Evolutionary conservation across 2,329 filamentous ascomycete genomes (phyloP).

Genomic region (Aspergillus alliaceus): DNA sequence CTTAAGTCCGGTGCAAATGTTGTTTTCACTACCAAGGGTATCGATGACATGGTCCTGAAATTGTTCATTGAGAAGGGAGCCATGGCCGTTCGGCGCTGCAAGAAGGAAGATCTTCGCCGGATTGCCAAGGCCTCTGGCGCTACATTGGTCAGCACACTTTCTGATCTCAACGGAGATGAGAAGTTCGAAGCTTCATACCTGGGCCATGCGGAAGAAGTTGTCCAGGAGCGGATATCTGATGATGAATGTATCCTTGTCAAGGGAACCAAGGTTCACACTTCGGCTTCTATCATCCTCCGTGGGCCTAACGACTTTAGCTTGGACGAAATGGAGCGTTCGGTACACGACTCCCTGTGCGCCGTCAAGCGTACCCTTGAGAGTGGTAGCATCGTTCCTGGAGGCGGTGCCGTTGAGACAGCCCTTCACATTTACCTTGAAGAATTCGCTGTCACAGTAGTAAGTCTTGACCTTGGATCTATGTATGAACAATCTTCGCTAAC

Average conservation of each 20-base stretch:
- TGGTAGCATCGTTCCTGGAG: slow-evolving; percentile 93
- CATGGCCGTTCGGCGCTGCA: slow-evolving; percentile 94
- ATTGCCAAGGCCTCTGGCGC: slow-evolving; percentile 96
- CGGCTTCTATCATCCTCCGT: slow-evolving; percentile 92
- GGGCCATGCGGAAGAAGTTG: slow-evolving; percentile 89
- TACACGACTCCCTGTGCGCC: slow-evolving; percentile 94
- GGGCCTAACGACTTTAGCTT: slow-evolving; percentile 95
- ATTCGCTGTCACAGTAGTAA: slow-evolving; percentile 90
- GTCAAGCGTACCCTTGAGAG: slow-evolving; percentile 97
- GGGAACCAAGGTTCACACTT: slow-evolving; percentile 90
- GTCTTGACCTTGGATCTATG: slow-evolving; percentile 26
- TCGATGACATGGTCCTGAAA: slow-evolving; percentile 94
- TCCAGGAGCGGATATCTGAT: slow-evolving; percentile 98
- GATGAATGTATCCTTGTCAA: slow-evolving; percentile 97
- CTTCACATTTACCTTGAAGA: slow-evolving; percentile 99
- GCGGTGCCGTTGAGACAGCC: slow-evolving; percentile 96
- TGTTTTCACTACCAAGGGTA: slow-evolving; percentile 94
- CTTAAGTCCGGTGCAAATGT: slow-evolving; percentile 97
- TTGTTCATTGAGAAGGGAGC: slow-evolving; percentile 90
- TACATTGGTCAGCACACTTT: slow-evolving; percentile 87
- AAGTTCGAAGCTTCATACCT: slow-evolving; percentile 89
- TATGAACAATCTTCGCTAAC: slow-evolving; percentile 1
- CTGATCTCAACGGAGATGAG: slow-evolving; percentile 96
- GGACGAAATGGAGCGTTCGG: slow-evolving; percentile 98
- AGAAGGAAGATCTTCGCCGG: slow-evolving; percentile 95